These are phyloP conservation scores for Kingdonia uniflora DNA, from an alignment of 164 flowering plant species.

Conservation along the genomic window DNA sequence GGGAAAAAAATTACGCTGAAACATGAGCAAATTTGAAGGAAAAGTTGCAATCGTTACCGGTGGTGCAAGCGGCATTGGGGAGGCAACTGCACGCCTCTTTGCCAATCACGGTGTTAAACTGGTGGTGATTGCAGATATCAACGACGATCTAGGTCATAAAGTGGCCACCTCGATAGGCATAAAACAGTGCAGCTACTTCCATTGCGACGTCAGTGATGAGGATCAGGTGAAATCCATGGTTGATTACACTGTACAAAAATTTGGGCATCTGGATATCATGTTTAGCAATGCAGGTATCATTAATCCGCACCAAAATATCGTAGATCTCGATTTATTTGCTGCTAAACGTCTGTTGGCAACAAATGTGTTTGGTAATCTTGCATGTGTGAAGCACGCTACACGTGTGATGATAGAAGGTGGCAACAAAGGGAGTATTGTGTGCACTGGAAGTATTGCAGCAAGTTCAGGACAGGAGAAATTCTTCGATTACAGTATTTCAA, in stretches of 20 bases:
- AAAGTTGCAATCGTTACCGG: too few species aligned
- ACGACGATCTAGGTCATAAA: slow-evolving; percentile 14
- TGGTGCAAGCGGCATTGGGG: too few species aligned
- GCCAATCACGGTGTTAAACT: slow-evolving; percentile 11
- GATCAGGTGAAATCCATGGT: slow-evolving; percentile 11
- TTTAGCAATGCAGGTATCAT: slow-evolving; percentile 14
- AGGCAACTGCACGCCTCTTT: too few species aligned
- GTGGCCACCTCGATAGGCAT: slow-evolving; percentile 13
- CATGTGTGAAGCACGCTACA: slow-evolving; percentile 44
- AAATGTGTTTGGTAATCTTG: slow-evolving; percentile 33
- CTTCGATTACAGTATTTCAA: slow-evolving; percentile 33
- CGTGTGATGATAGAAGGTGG: too few species aligned
- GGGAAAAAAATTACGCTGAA: too few species aligned
- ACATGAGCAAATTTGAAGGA: too few species aligned
- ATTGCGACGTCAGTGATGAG: too few species aligned
- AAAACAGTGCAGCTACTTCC: slow-evolving; percentile 9
- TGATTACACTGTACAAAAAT: slow-evolving; percentile 5
- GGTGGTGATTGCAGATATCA: slow-evolving; percentile 19
- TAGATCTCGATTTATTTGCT: slow-evolving; percentile 23
- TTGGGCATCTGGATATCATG: slow-evolving; percentile 20
- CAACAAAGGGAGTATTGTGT: too few species aligned
- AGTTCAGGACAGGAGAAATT: background rate
- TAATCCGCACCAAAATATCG: slow-evolving; percentile 12
- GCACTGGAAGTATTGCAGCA: slow-evolving; percentile 31
- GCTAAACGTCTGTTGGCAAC: slow-evolving; percentile 18